A percentile compares a stretch with the other conserved stretches of the same genome.
Conservation (phyloP, 495 filamentous ascomycete genomes). For the Aspergillus nanangensis region DNA sequence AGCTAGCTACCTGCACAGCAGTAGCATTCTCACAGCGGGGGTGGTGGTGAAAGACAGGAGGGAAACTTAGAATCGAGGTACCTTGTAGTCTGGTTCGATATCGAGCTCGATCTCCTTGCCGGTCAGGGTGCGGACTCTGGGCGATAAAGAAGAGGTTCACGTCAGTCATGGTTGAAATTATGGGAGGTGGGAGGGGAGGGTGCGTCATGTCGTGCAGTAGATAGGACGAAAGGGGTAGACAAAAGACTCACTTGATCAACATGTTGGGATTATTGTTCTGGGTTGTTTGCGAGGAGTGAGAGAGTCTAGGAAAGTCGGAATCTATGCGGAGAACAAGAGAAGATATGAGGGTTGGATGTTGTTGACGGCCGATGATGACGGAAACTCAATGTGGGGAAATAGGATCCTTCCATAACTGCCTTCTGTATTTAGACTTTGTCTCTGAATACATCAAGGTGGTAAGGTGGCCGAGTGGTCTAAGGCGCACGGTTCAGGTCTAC, state of each 20-base stretch:
- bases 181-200: not conserved
- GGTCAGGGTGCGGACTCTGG: slow-evolving; percentile 92
- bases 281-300: slow-evolving; percentile 2
- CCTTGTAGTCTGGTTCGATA: slow-evolving; percentile 90
- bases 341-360: not conserved
- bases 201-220: not conserved
- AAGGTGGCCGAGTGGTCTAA: slow-evolving; percentile 22
- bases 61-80: slow-evolving; percentile 28
- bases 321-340: not conserved
- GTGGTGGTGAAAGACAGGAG: not conserved
- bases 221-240: not conserved
- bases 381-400: no score
- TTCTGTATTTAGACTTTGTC: no score
- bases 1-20: no score
- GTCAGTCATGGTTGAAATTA: slow-evolving; percentile 2
- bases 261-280: slow-evolving; percentile 21
- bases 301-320: not conserved
- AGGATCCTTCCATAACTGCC: no score
- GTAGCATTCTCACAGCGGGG: no score
- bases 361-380: not conserved
- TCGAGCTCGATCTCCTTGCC: slow-evolving; percentile 99
- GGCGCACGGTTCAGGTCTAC: slow-evolving; percentile 22
- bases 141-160: slow-evolving; percentile 1
- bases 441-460: no score
- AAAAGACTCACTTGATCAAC: slow-evolving; percentile 46